Conservation (phyloP, 371 early-diverging fungal species). For the Fennellomyces sp. region DNA sequence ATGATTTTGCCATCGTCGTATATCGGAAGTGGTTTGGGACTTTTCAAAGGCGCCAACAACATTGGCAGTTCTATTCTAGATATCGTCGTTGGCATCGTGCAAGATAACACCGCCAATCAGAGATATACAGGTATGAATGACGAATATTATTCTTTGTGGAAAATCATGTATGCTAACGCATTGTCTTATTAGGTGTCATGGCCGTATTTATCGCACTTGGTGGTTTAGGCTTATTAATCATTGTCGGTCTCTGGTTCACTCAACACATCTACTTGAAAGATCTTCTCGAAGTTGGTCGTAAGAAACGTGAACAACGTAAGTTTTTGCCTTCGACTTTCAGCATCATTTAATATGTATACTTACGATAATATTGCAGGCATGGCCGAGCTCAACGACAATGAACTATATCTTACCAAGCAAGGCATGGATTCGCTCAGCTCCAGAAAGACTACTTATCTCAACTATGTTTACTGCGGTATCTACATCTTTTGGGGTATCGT, state of each 20-base stretch:
- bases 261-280: conserved; percentile 35
- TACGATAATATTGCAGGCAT: no score
- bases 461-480: conserved; percentile 27
- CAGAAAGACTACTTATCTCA: conserved; percentile 11
- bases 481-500: conserved; percentile 26
- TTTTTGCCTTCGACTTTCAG: neutral
- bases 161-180: neutral
- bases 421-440: conserved; percentile 40
- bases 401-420: conserved; percentile 31
- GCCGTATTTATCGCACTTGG: conserved; percentile 36
- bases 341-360: no score
- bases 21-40: conserved; percentile 59
- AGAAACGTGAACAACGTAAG: conserved; percentile 26
- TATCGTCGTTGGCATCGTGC: conserved; percentile 51
- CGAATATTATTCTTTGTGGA: neutral
- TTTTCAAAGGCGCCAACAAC: conserved; percentile 52
- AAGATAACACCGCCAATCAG: conserved; percentile 43
- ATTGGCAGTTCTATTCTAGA: conserved; percentile 55
- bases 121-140: conserved; percentile 27
- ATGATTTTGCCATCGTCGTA: conserved; percentile 52
- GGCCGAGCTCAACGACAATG: conserved; percentile 44
- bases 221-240: conserved; percentile 36
- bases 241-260: conserved; percentile 24
- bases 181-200: conserved; percentile 31
- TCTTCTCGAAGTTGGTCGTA: conserved; percentile 33